A percentile compares a stretch with the other conserved stretches of the same genome.
These are phyloP conservation scores for Phanerochaete carnosa DNA, from an alignment of 768 basidiomycete genomes.

Conservation along the genomic window DNA sequence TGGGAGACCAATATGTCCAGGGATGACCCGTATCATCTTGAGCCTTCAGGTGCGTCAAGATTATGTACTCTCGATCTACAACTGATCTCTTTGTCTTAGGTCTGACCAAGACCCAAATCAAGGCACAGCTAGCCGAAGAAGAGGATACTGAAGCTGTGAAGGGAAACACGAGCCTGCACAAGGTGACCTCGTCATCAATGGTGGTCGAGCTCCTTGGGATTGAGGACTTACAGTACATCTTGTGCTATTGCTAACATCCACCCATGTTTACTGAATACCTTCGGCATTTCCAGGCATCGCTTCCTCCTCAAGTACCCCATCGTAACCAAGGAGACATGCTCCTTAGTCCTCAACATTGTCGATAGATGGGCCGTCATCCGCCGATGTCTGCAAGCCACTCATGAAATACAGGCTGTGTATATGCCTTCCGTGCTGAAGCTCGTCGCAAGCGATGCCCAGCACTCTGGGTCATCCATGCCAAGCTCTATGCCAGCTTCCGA, in stretches of 20 bases:
- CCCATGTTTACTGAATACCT: no score
- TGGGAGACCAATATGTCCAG: conserved; percentile 22
- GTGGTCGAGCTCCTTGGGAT: neutral
- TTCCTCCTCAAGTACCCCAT: neutral
- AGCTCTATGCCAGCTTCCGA: neutral
- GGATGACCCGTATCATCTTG: conserved; percentile 19
- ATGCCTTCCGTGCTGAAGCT: neutral
- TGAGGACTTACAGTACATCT: no score
- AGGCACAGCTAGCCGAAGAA: conserved; percentile 21
- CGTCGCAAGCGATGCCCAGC: no score
- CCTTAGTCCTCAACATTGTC: neutral
- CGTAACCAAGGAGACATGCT: neutral
- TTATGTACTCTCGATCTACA: neutral
- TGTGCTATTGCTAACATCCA: no score
- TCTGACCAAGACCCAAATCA: conserved; percentile 12
- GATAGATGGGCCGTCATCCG: no score
- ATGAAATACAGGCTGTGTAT: no score
- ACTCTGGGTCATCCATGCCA: conserved; percentile 3
- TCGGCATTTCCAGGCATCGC: neutral
- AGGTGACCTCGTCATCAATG: neutral
- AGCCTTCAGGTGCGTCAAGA: neutral
- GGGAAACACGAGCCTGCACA: neutral
- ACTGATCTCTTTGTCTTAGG: neutral
- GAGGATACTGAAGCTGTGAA: neutral
- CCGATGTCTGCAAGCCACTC: neutral